Percentiles rank a stretch among this genome's conserved stretches.
Evolutionary conservation across 1,284 basidiomycete species (phyloP).

Genomic region (Ceratobasidium sp.): DNA sequence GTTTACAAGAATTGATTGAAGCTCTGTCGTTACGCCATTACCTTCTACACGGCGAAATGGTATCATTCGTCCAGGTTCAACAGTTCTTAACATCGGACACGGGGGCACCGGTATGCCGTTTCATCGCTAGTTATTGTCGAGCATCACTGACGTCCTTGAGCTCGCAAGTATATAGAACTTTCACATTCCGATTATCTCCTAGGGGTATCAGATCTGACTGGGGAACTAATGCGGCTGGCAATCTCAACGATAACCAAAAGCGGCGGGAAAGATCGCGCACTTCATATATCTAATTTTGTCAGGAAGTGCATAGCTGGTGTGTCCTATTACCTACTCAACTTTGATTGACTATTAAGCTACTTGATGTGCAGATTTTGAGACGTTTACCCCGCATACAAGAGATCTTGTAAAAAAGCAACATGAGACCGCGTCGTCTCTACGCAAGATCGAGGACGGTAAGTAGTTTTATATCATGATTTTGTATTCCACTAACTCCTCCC

Average conservation of each 20-base stretch:
- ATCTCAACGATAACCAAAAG: slow-evolving; percentile 79
- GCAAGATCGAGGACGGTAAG: slow-evolving; percentile 95
- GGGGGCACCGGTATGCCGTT: slow-evolving; percentile 68
- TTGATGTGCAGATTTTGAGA: slow-evolving; percentile 76
- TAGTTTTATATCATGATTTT: neutral
- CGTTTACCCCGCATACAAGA: slow-evolving; percentile 73
- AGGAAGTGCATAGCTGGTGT: slow-evolving; percentile 82
- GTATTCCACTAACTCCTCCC: neutral
- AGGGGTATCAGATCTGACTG: slow-evolving; percentile 93
- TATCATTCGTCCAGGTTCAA: slow-evolving; percentile 80
- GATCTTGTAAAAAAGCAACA: slow-evolving; percentile 90
- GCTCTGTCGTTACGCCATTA: slow-evolving; percentile 92
- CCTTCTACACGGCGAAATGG: slow-evolving; percentile 77
- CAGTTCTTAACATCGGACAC: slow-evolving; percentile 69
- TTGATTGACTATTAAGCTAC: neutral
- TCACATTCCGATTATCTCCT: slow-evolving; percentile 88
- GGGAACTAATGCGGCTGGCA: slow-evolving; percentile 97
- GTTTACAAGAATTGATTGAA: slow-evolving; percentile 94
- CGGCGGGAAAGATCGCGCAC: slow-evolving; percentile 80
- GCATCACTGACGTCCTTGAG: slow-evolving; percentile 8
- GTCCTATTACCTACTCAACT: slow-evolving; percentile 50
- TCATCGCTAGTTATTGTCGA: neutral
- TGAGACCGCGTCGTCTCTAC: slow-evolving; percentile 86
- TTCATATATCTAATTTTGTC: slow-evolving; percentile 81
- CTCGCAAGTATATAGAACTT: slow-evolving; percentile 73